These are phyloP conservation scores for Poa annua DNA, from an alignment of 176 grass and related monocot species.

Conservation along the genomic window DNA sequence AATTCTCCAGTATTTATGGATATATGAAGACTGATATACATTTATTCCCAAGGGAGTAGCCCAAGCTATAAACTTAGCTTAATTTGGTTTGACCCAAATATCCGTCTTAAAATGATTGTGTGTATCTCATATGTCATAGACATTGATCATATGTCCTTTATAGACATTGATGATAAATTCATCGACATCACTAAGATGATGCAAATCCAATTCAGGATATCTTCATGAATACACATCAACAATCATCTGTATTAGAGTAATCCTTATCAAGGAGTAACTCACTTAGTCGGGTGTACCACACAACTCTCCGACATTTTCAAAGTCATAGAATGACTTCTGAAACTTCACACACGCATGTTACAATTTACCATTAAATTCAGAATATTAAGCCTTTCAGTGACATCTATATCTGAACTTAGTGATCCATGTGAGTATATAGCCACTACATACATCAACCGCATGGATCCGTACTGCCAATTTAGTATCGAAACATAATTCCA, in stretches of 20 bases:
- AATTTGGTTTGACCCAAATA: too few species aligned
- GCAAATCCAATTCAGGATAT: not conserved
- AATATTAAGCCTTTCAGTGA: not conserved
- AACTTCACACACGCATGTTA: not conserved
- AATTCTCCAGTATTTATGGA: too few species aligned
- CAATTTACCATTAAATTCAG: not conserved
- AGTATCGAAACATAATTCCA: not conserved
- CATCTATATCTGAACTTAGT: not conserved
- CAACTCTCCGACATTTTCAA: not conserved
- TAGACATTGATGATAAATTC: too few species aligned
- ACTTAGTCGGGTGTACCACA: not conserved
- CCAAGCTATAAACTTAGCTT: too few species aligned
- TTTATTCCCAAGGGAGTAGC: too few species aligned
- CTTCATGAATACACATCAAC: not conserved
- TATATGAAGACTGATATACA: too few species aligned
- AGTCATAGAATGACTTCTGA: not conserved
- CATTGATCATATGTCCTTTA: too few species aligned
- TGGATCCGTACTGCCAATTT: not conserved
- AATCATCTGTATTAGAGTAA: not conserved
- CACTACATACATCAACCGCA: not conserved
- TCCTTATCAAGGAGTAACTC: not conserved
- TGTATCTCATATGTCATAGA: too few species aligned
- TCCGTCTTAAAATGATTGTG: too few species aligned
- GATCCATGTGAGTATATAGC: not conserved
- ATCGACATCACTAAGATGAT: too few species aligned